phyloP scores from a whole-genome alignment of 2,329 filamentous ascomycete genomes.

The Parasarocladium wereldwijsianum region DNA sequence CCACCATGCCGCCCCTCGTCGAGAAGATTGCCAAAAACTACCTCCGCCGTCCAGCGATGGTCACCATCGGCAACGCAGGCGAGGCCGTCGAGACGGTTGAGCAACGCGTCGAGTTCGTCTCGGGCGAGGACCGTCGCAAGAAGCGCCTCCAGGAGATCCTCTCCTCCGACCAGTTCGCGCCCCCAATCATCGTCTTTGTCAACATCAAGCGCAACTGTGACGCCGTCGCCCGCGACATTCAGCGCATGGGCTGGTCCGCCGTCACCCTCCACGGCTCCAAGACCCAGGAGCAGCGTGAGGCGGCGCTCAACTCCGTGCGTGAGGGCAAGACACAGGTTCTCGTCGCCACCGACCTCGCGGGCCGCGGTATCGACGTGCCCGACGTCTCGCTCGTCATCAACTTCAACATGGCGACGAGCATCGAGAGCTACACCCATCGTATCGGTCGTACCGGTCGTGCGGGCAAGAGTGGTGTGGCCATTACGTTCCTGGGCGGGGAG shows the following conservation, averaged over 20 bases:
- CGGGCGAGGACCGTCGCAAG: constrained; percentile 91
- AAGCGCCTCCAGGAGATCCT: constrained; percentile 90
- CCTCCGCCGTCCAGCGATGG: constrained; percentile 78
- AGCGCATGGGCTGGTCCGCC: constrained; percentile 77
- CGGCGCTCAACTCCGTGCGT: constrained; percentile 73
- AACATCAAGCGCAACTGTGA: constrained; percentile 99
- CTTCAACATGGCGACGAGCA: constrained; percentile 93
- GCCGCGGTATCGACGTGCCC: constrained; percentile 92
- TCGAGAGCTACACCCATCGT: constrained; percentile 93
- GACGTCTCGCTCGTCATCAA: constrained; percentile 92
- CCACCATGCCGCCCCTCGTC: constrained; percentile 86
- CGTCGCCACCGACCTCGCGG: constrained; percentile 89
- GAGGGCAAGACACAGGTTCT: constrained; percentile 71
- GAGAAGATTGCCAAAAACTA: constrained; percentile 98
- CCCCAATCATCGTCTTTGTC: constrained; percentile 97
- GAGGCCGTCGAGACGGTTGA: constrained; percentile 97
- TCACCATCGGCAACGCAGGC: constrained; percentile 86
- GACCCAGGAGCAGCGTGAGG: constrained; percentile 94
- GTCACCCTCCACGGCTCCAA: constrained; percentile 93
- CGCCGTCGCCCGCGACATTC: constrained; percentile 84
- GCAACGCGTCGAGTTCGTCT: constrained; percentile 84
- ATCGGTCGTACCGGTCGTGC: constrained; percentile 95
- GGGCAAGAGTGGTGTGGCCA: constrained; percentile 88
- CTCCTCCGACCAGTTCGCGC: constrained; percentile 59
- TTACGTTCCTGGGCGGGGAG: constrained; percentile 88